A percentile compares a stretch with the other conserved stretches of the same genome.
Conservation (phyloP, 2,329 filamentous ascomycete species). For the Claviceps digitariae region DNA sequence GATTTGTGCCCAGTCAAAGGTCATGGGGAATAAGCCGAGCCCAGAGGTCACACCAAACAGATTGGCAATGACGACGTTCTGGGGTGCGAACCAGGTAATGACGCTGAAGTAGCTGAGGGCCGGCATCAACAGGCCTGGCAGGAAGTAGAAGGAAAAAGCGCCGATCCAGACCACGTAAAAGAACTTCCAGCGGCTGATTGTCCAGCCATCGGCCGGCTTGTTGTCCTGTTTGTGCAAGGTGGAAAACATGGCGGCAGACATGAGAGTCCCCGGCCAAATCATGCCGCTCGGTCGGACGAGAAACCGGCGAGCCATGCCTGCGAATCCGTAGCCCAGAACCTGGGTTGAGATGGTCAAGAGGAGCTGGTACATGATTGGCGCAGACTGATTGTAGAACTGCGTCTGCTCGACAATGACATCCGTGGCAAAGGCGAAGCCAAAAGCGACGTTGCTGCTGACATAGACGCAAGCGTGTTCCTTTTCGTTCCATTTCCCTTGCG, state of each 20-base stretch:
- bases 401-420: slow-evolving; percentile 86
- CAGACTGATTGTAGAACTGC: slow-evolving; percentile 75
- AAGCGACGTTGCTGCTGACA: slow-evolving; percentile 79
- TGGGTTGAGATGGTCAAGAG: slow-evolving; percentile 77
- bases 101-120: slow-evolving; percentile 83
- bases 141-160: slow-evolving; percentile 71
- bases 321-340: slow-evolving; percentile 75
- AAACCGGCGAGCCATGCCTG: slow-evolving; percentile 67
- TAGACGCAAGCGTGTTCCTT: slow-evolving; percentile 85
- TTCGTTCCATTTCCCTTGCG: slow-evolving; percentile 72
- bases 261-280: slow-evolving; percentile 83
- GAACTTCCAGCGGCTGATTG: slow-evolving; percentile 69
- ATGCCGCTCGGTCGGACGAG: slow-evolving; percentile 76
- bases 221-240: slow-evolving; percentile 78
- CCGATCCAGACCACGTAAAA: slow-evolving; percentile 61
- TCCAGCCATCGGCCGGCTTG: slow-evolving; percentile 70
- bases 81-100: slow-evolving; percentile 76
- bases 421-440: slow-evolving; percentile 79
- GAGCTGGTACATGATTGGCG: slow-evolving; percentile 63
- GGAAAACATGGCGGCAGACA: slow-evolving; percentile 81
- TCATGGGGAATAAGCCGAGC: slow-evolving; percentile 69
- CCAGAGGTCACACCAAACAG: slow-evolving; percentile 78
- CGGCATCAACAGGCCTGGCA: slow-evolving; percentile 70
- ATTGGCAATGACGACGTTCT: slow-evolving; percentile 76
- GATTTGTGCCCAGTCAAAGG: slow-evolving; percentile 86